Evolutionary conservation across 2,329 filamentous ascomycete genomes (phyloP), one percentile per base, ranked within the genome.

Genomic region (Penicillium sp.): DNA sequence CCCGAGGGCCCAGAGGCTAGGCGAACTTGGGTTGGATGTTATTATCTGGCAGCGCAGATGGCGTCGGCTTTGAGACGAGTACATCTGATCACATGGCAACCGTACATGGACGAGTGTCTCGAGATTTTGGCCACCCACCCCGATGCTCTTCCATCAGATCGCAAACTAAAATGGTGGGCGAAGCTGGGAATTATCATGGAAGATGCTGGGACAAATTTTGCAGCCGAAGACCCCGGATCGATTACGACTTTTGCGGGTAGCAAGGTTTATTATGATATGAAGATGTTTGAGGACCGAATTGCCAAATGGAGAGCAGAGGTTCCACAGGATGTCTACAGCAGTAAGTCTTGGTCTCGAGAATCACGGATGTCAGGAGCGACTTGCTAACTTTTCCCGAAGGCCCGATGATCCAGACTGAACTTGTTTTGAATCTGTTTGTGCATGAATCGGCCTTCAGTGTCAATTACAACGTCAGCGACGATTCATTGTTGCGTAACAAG

Each of bases 371-470:
- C 27, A 18, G 3, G 13, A n/a, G 13, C n/a, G 13, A 36, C 47
- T 44, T 46, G 34, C 53, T 52, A 32, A 59, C 22, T 13, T 50
- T 14, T 43, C 56, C 34, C 41, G 1, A 41, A 86, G 86, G 83
- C n/a, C 79, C 83, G 0, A 75, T 91, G 43, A 75, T 77, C 16
- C 80, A 91, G 60, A 82, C 83, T 56, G 85, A 89, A 60, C 78
- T 86, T 58, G 81, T 88, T 2, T 69, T 90, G 34, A 87, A 81
- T 57, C 75, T 92, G 3, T 91, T 89, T 67, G 86, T 92, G 76
- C 87, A 92, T 68, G 89, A 92, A 70, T 83, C 89, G 50, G 85
- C 83, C 3, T 82, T 92, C 58, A 86, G 90, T 59, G 78, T 83
- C 8, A 85, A 89, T 48, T 81, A 57, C 11, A 56, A 34, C 18